Evolutionary conservation across 108 stramenopile species (phyloP).

Genomic region (Aurantiochytrium sp.): DNA sequence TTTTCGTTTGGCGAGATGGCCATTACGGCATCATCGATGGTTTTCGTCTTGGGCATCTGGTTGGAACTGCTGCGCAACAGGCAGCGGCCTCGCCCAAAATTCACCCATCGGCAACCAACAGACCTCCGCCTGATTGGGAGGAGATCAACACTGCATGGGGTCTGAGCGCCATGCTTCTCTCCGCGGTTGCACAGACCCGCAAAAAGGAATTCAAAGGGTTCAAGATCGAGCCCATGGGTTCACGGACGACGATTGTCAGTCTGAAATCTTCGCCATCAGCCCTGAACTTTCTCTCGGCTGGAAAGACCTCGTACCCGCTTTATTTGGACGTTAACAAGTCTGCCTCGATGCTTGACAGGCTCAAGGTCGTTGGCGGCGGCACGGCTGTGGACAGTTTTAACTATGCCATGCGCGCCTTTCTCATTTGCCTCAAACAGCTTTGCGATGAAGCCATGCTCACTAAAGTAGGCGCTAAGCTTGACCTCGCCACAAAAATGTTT

Average conservation of each 20-base stretch:
- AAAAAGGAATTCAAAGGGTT: not conserved
- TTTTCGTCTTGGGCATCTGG: constrained; percentile 33
- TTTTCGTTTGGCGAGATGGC: constrained; percentile 45
- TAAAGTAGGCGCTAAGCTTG: not conserved
- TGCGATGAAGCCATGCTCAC: not conserved
- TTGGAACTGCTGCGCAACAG: not conserved
- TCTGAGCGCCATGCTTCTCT: not conserved
- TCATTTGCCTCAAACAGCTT: not conserved
- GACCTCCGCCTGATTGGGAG: not conserved
- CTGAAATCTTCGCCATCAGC: not conserved
- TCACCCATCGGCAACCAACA: not conserved
- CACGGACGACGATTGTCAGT: not conserved
- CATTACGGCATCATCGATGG: constrained; percentile 48
- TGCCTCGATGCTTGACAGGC: not conserved
- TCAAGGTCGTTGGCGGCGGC: not conserved
- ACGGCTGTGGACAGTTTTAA: not conserved
- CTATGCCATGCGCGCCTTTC: not conserved
- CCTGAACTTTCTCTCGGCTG: not conserved
- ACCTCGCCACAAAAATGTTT: not conserved
- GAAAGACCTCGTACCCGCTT: not conserved
- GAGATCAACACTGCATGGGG: constrained; percentile 13
- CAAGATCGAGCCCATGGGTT: not conserved
- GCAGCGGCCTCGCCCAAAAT: not conserved
- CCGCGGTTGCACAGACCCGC: not conserved
- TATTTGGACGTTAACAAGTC: not conserved